Evolutionary conservation across 106 monocot species (phyloP).

Genomic region (Narthecium ossifragum): DNA sequence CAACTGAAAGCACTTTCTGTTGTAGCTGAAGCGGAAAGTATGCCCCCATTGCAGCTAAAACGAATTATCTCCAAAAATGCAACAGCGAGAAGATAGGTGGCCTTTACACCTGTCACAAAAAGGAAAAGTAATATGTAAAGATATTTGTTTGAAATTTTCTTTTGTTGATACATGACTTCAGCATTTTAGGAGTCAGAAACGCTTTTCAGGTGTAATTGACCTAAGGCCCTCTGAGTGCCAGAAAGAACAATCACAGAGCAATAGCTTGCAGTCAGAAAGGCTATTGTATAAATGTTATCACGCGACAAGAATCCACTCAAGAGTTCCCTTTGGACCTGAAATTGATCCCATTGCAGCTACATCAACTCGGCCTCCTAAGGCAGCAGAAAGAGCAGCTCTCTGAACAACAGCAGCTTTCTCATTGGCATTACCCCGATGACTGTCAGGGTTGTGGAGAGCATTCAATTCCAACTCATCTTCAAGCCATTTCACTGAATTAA

Average conservation of each 20-base stretch:
- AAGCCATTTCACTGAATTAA: constrained; percentile 97
- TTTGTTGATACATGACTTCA: too few relatives aligned
- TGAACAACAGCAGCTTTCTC: constrained; percentile 81
- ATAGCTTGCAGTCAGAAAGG: too few relatives aligned
- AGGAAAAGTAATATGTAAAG: too few relatives aligned
- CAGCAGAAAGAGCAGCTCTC: constrained; percentile 83
- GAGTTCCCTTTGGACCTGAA: constrained; percentile 81
- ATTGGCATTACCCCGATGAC: constrained; percentile 72
- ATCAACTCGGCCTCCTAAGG: constrained; percentile 94
- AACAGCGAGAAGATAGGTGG: constrained; percentile 92
- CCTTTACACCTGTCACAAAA: constrained; percentile 77
- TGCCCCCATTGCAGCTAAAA: constrained; percentile 90
- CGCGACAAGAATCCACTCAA: too few relatives aligned
- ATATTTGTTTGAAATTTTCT: too few relatives aligned
- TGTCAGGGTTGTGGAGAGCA: constrained; percentile 89
- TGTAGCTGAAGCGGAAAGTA: constrained; percentile 31
- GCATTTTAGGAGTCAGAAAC: too few relatives aligned
- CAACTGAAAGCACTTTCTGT: constrained; percentile 84
- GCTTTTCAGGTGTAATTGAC: too few relatives aligned
- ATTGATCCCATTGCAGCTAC: constrained; percentile 83
- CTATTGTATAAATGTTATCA: neutral
- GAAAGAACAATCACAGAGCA: too few relatives aligned
- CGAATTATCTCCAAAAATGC: constrained; percentile 89
- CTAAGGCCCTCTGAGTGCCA: too few relatives aligned
- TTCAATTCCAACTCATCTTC: constrained; percentile 98